phyloP scores from a whole-genome alignment of 169 alveolate species.

The Nephromyces sp. region DNA sequence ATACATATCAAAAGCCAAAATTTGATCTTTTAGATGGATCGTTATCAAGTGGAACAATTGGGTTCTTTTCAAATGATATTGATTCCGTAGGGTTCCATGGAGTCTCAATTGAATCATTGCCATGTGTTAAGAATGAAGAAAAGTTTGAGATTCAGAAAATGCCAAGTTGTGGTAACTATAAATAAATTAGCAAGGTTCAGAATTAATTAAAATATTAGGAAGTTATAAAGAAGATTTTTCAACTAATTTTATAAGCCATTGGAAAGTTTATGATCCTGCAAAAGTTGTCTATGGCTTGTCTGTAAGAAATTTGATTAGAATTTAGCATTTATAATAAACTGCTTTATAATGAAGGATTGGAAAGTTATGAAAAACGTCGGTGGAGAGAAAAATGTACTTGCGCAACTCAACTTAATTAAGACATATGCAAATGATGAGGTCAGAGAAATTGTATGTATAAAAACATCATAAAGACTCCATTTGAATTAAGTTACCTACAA shows the following conservation, averaged over 20 bases:
- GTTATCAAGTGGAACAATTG: slow-evolving; percentile 58
- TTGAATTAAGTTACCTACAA: slow-evolving; percentile 33
- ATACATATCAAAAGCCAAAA: slow-evolving; percentile 45
- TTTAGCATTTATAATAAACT: neutral
- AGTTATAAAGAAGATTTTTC: neutral
- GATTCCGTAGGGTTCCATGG: slow-evolving; percentile 51
- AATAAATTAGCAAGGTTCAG: neutral
- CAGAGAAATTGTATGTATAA: slow-evolving; percentile 15
- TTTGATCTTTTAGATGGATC: slow-evolving; percentile 59
- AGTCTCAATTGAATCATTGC: slow-evolving; percentile 53
- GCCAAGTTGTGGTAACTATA: slow-evolving; percentile 57
- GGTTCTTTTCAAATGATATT: slow-evolving; percentile 56
- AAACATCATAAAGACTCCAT: neutral
- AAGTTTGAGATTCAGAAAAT: slow-evolving; percentile 53
- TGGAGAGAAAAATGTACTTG: slow-evolving; percentile 60
- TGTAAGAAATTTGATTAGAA: slow-evolving; percentile 12
- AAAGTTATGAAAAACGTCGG: slow-evolving; percentile 50
- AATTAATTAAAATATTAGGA: neutral
- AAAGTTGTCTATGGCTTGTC: slow-evolving; percentile 28
- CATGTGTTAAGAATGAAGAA: slow-evolving; percentile 50
- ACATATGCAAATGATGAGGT: slow-evolving; percentile 19
- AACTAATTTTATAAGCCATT: slow-evolving; percentile 1
- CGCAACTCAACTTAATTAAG: slow-evolving; percentile 39
- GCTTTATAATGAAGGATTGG: slow-evolving; percentile 36
- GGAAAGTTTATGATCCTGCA: slow-evolving; percentile 14